Percentiles rank a stretch among this genome's conserved stretches.
Evolutionary conservation across 352 stramenopile genomes (phyloP).

Genomic region (Globisporangium sylvaticum): DNA sequence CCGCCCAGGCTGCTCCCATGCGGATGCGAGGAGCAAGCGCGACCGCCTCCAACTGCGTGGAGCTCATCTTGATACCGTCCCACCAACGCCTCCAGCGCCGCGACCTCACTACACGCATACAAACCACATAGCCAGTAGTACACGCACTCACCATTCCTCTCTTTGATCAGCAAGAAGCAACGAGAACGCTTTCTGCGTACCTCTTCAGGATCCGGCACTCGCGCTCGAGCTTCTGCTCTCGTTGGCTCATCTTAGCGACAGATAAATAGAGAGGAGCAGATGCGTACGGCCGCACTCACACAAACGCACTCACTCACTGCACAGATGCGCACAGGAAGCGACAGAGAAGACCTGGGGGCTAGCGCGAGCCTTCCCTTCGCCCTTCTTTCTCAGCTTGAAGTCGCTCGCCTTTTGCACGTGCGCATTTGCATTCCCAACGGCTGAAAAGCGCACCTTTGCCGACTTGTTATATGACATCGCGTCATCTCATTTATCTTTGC

Average conservation of each 20-base stretch:
- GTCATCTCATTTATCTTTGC: neutral
- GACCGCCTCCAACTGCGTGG: neutral
- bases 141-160: neutral
- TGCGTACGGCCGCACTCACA: neutral
- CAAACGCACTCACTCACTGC: neutral
- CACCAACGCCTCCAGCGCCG: constrained; percentile 54
- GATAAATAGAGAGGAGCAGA: neutral
- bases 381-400: constrained; percentile 9
- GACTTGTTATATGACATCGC: neutral
- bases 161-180: neutral
- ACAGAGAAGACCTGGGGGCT: neutral
- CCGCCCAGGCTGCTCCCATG: neutral
- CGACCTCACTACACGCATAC: constrained; percentile 39
- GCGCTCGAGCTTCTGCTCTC: constrained; percentile 32
- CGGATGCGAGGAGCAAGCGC: constrained; percentile 3
- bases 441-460: neutral
- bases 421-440: neutral
- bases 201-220: constrained; percentile 34
- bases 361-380: neutral
- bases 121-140: neutral
- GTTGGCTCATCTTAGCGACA: constrained; percentile 3
- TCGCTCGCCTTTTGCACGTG: constrained; percentile 2
- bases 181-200: constrained; percentile 11
- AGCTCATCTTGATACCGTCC: constrained; percentile 61
- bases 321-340: neutral